Base-by-base conservation (phyloP, 306 rosid species). In the Dalbergia oliveri region DNA sequence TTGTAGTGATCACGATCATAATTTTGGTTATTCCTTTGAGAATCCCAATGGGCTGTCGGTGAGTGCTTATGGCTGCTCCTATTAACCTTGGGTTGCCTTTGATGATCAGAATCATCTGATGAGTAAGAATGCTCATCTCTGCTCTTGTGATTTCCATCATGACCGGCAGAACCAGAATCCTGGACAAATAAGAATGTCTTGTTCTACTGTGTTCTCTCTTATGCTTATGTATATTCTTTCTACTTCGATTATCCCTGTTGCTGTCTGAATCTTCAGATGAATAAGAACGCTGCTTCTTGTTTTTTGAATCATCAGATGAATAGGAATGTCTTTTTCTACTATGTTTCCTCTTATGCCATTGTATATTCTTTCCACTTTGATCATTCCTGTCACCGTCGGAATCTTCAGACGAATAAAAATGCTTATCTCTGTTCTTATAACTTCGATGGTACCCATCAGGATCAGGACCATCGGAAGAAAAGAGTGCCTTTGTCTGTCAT, bases 191-290 rank as follows among this genome's bases (percentile, higher is more conserved):
- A 35, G 77, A 53, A 58, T 23, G 78, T 15, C 63, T 45, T 62
- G 66, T 82, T 74, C 85, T 61, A 45, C 84, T 75, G 47, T 60
- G 59, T 47, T 72, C 80, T 45, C 59, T 79, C 73, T 83, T 19
- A 16, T 44, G 86, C 76, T 82, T 84, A 41, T 23, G 85, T 69
- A 65, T 79, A 76, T 71, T 61, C 86, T 86, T 86, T 66, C 75
- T 87, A 84, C 83, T 78, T 80, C 23, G 62, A 62, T 13, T 66
- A 60, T 80, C 89, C 75, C 58, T 68, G 66, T 83, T 82, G 74
- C 72, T 43, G 19, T 79, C 85, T 58, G 88, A 90, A 77, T 77
- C 90, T 79, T 85, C 89, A 59, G 85, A 87, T 43, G 86, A 87
- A 85, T 72, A 75, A 4, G 58, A 54, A 59, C 50, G 76, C 73